Base-by-base conservation (phyloP, 169 alveolate species). In the Plasmodium vinckei region DNA sequence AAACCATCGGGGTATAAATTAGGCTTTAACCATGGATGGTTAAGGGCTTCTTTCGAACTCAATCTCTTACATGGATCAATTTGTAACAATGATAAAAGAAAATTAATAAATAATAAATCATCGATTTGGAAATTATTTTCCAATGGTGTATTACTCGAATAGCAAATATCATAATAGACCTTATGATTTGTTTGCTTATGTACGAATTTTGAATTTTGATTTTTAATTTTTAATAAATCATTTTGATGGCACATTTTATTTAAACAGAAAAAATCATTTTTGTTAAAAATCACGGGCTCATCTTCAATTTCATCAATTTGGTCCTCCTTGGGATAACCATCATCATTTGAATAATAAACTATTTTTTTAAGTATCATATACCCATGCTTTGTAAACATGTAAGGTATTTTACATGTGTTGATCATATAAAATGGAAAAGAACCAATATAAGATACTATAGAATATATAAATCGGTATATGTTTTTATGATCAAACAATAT, bases 1-100 rank as follows among this genome's bases (percentile, higher is more conserved):
- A 86, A 42, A 21, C 91, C 91, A 27, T 86, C 91, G 17, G 69
- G 47, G 47, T 86, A 86, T 49, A 70, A 72, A 65, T 87, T 84
- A 21, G 77, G 92, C 84, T 91, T 73, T 47, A 93, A 86, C 99
- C 99, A 98, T 12, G 97, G 98, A 72, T 98, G 99, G 73, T 96
- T 91, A 65, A 97, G 94, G 10, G 99, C 99, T 67, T 97, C 98
- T 67, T 87, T 95, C 46, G 99, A 97, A 63, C 91, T 93, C 17
- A 92, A 95, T 88, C 98, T 64, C 59, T 93, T 93, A 87, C 94
- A 93, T 17, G 98, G 98, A 69, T 95, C 97, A 44, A 95, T 93
- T 75, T 95, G 95, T 27, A 97, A 70, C 39, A 94, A 79, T 47
- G 91, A 86, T 47, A 60, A 46, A 27, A 86, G 91, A 21, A 86